Base-by-base conservation (phyloP, 1,284 basidiomycete genomes). In the Marasmius sp. region DNA sequence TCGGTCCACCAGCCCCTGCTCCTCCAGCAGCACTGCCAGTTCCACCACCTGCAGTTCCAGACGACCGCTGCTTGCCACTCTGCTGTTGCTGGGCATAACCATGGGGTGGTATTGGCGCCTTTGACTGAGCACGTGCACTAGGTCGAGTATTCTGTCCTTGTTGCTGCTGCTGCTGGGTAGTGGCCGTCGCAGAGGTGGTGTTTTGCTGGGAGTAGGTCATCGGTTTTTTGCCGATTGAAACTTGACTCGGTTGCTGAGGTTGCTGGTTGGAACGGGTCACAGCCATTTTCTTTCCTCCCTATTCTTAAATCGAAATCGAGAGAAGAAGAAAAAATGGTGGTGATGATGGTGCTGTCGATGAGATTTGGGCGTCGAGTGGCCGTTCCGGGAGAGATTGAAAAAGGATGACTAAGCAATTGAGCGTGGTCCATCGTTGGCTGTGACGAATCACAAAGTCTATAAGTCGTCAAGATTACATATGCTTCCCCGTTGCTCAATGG, bases 21-120 rank as follows among this genome's bases (percentile, higher is more conserved):
- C 41, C 54, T 36, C n/a, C 45, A 27, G 36, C 37, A 27, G 27
- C 27, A 27, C 27, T 27, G 48, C 48, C 27, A 27, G 18, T 27
- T 18, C 48, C 48, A 36, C 52, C 52, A 14, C 52, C 52, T 7
- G 34, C 52, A 54, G 52, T 18, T n/a, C 52, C 52, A 18, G 52
- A 34, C 16, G 52, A 36, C 33, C 52, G 52, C 18, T 54, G 52
- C 52, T 54, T 54, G 18, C 34, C 52, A 38, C 34, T 37, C n/a
- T 54, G 14, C 34, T 57, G 41, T 34, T 66, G 70, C 51, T 83
- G 79, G 51, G 77, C 69, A 76, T 88, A 87, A 64, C 84, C 73
- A 58, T 62, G 59, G 33, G 64, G 57, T 18, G 61, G 56, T 72
- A 87, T 75, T 65, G 89, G 88, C 48, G 88, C 85, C 78, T 91